Evolutionary conservation across 1,139 yeast species (phyloP).

Genomic region (Geotrichum histeridarum): DNA sequence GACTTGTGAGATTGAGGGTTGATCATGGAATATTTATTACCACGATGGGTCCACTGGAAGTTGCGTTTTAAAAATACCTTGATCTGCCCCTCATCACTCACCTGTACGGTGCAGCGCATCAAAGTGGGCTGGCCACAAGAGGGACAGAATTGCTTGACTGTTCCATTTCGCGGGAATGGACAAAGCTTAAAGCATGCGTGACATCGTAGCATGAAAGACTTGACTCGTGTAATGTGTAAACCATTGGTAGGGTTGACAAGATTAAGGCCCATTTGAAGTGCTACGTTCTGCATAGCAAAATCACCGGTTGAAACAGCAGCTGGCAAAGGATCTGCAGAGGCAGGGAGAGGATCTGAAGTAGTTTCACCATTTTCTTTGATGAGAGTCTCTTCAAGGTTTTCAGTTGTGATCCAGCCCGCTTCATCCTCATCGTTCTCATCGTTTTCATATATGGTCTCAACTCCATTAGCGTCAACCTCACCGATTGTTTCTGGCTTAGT

Average conservation of each 20-base stretch:
- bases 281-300: constrained; percentile 94
- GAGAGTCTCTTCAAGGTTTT: constrained; percentile 48
- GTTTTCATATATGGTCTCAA: constrained; percentile 35
- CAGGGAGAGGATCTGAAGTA: constrained; percentile 21
- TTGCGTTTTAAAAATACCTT: constrained; percentile 88
- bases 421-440: constrained; percentile 51
- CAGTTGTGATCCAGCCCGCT: constrained; percentile 94
- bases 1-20: constrained; percentile 41
- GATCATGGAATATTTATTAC: constrained; percentile 71
- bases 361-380: constrained; percentile 21
- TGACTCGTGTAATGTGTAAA: constrained; percentile 71
- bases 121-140: constrained; percentile 91
- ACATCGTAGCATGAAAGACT: constrained; percentile 92
- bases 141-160: constrained; percentile 87
- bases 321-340: constrained; percentile 37
- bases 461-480: constrained; percentile 41
- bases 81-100: constrained; percentile 72
- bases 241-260: constrained; percentile 85
- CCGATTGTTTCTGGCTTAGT: constrained; percentile 20
- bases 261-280: constrained; percentile 83
- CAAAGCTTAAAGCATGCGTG: constrained; percentile 89
- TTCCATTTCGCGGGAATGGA: constrained; percentile 71
- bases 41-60: constrained; percentile 91
- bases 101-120: constrained; percentile 83
- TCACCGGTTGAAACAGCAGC: constrained; percentile 93